Base-by-base conservation (phyloP, 1,284 basidiomycete genomes). In the Spongiforma sp. region DNA sequence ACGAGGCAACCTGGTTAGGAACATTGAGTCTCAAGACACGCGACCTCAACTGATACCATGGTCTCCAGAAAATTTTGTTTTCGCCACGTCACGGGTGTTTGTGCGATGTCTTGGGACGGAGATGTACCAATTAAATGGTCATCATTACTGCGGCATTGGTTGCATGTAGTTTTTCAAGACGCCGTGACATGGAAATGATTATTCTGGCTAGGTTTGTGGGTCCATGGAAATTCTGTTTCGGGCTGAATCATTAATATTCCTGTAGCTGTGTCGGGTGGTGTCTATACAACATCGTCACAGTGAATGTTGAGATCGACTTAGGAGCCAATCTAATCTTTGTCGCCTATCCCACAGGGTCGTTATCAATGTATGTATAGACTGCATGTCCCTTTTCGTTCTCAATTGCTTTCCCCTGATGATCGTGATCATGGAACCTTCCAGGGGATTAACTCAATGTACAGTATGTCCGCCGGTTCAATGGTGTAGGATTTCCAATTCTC, bases 1-100 rank as follows among this genome's bases (percentile, higher is more conserved):
- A 94, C 71, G 89, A 94, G 77, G 89, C 89, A 4, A 90, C 89
- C 70, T 93, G 92, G 92, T 82, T 93, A 9, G 91, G 91, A 58
- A 93, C 91, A 41, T 82, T 89, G 89, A 92, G 78, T 12, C 64
- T 24, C 32, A 65, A 91, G 89, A 19, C 94, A 91, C 74, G 78
- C 94, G 17, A 83, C 94, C 33, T 89, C 92, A 6, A 91, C 87
- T 14, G 91, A 89, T 71, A 92, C 91, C n/a, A n/a, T n/a, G n/a
- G n/a, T n/a, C n/a, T n/a, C n/a, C n/a, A n/a, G n/a, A n/a, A n/a
- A n/a, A n/a, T n/a, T n/a, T n/a, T n/a, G 0, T 94, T 94, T 70
- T 94, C 92, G 0, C 93, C 93, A 0, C 79, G 94, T 12, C 94
- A 94, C 73, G 93, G 93, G 19, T 86, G 92, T 33, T 77, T 94